Percentiles rank a stretch among this genome's conserved stretches.
phyloP scores from a whole-genome alignment of 768 basidiomycete genomes.

The Clitopilus hobsonii region DNA sequence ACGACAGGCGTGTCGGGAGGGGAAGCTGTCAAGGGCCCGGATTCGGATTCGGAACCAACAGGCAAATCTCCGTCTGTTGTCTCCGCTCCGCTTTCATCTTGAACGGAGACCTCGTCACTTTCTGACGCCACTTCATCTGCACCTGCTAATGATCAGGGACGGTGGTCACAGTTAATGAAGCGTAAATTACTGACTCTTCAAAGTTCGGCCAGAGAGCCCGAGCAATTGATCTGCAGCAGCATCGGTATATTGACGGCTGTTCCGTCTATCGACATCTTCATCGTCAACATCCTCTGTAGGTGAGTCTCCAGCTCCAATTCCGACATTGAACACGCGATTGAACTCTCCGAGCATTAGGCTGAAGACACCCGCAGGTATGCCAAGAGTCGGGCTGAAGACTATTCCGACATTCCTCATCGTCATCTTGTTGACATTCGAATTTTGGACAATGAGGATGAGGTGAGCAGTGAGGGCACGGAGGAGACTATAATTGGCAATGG shows the following conservation, averaged over 20 bases:
- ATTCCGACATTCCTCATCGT: slow-evolving; percentile 98
- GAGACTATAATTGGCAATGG: slow-evolving; percentile 89
- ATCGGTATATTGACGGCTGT: slow-evolving; percentile 81
- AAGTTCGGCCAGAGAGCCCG: slow-evolving; percentile 69
- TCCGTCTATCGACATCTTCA: slow-evolving; percentile 49
- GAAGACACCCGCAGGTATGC: slow-evolving; percentile 97
- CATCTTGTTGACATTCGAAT: slow-evolving; percentile 93
- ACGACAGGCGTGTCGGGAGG: slow-evolving; percentile 39
- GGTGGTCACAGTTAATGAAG: slow-evolving; percentile 8
- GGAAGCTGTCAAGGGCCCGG: slow-evolving; percentile 33
- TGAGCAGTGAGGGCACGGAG: slow-evolving; percentile 93
- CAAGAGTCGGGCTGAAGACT: slow-evolving; percentile 95
- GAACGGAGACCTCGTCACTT: slow-evolving; percentile 60
- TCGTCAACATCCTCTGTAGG: slow-evolving; percentile 21
- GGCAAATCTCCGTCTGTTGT: slow-evolving; percentile 56
- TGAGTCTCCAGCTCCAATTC: slow-evolving; percentile 26
- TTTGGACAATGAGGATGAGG: slow-evolving; percentile 91
- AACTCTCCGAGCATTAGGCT: slow-evolving; percentile 93
- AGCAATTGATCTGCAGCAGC: slow-evolving; percentile 80
- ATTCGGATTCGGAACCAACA: slow-evolving; percentile 42
- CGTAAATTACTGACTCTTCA: slow-evolving; percentile 43
- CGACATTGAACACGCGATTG: slow-evolving; percentile 87
- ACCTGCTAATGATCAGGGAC: slow-evolving; percentile 24
- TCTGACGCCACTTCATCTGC: slow-evolving; percentile 66
- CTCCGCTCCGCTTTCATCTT: slow-evolving; percentile 75